Evolutionary conservation across 1,139 yeast genomes (phyloP), one percentile per base, ranked within the genome.

Genomic region (Saccharomycopsis hybrid): DNA sequence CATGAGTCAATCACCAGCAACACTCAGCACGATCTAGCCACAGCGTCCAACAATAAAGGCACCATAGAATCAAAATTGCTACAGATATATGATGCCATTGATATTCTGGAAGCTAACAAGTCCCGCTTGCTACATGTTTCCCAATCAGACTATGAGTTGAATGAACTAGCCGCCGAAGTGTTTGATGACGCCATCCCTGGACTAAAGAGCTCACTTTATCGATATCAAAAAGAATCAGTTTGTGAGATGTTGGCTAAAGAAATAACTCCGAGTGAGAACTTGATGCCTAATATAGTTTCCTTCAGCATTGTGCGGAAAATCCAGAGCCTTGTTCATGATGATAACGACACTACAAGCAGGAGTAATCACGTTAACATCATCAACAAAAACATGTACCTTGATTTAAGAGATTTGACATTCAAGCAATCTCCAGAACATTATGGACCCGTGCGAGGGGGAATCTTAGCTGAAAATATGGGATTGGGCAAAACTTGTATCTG

Each of bases 391-490:
- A 31, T 24, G 24, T 48, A 48, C 44, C 30, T 48, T 5, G 45
- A 48, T 35, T 29, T 48, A 8, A 54, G 51, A n/a, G 47, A 48
- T 2, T 48, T 53, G 4, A 5, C 35, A 13, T 66, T 62, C 54
- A 74, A 51, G 44, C 37, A 56, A 25, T 46, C 50, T 47, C 30
- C 56, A 43, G 49, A 45, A 41, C 2, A 76, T 29, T 62, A 58
- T 35, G 29, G 40, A 1, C 65, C 77, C 2, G 81, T 85, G 0
- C 63, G 74, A 55, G 89, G 89, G 13, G 90, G 89, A 0, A 80
- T 83, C 1, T 64, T 83, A 9, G 87, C 87, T 0, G 90, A 83
- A 56, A 82, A 81, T 72, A 83, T 83, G 89, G 90, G 89, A 0
- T 64, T 82, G 18, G 90, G 90, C 0, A 83, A 83, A 60, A 82